These are phyloP conservation scores for Rhizophagus clarus DNA, from an alignment of 192 early-diverging fungal genomes.

Conservation along the genomic window DNA sequence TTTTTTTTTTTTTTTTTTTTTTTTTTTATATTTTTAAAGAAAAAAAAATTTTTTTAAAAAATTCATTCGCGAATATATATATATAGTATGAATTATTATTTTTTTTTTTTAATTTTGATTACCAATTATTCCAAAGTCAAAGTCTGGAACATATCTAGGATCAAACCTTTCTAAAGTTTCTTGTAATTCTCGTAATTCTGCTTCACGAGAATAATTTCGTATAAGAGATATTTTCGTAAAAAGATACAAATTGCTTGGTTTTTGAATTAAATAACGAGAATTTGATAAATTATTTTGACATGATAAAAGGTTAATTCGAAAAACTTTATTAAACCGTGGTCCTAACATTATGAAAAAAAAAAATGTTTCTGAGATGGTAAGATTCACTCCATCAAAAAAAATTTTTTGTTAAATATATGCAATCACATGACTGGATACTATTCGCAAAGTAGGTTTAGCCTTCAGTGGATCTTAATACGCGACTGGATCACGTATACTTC, in stretches of 20 bases:
- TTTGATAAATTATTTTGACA: not conserved
- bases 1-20: not conserved
- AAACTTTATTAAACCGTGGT: not conserved
- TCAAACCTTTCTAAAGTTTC: not conserved
- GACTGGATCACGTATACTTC: no score
- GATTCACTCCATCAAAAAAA: no score
- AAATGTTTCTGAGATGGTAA: no score
- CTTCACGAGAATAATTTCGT: not conserved
- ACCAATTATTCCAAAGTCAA: not conserved
- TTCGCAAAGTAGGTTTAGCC: no score
- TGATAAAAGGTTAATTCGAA: not conserved
- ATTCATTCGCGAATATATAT: not conserved
- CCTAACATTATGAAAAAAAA: not conserved
- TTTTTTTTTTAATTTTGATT: not conserved
- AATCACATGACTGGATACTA: no score
- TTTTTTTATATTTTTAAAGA: no score
- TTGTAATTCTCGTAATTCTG: not conserved
- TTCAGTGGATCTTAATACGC: no score
- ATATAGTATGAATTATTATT: not conserved
- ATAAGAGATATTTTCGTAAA: not conserved
- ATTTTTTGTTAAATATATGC: no score
- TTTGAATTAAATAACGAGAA: not conserved
- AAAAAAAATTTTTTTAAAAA: not conserved
- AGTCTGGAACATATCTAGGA: not conserved
- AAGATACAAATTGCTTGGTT: not conserved